Conservation (phyloP, 306 rosid species). For the Betula pendula region DNA sequence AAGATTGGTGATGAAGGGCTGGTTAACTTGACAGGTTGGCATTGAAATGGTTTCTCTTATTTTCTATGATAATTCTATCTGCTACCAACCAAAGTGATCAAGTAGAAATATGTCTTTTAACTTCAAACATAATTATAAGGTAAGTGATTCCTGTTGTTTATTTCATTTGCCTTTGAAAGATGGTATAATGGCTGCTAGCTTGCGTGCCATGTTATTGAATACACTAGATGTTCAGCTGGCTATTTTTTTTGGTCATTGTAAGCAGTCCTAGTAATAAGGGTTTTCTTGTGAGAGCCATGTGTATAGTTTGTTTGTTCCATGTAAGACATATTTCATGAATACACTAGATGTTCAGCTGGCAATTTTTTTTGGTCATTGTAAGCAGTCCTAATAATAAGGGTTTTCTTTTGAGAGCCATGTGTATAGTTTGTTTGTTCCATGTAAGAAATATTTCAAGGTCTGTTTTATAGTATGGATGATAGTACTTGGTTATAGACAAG, state of each 20-base stretch:
- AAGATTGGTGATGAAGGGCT: conserved; percentile 79
- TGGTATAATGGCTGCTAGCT: conserved; percentile 15
- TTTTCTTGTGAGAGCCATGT: background rate
- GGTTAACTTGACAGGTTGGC: conserved; percentile 71
- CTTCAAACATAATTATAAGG: background rate
- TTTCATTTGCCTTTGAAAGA: background rate
- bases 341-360: conserved; percentile 13
- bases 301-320: background rate
- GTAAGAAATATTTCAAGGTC: background rate
- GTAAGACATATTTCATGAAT: background rate
- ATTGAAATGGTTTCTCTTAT: conserved; percentile 7
- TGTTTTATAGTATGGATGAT: background rate
- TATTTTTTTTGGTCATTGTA: background rate
- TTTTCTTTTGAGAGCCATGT: background rate
- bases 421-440: background rate
- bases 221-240: conserved; percentile 13
- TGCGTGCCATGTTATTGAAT: conserved; percentile 26
- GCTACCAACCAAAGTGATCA: background rate
- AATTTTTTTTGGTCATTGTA: background rate
- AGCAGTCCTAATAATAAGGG: background rate
- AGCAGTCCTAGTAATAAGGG: background rate
- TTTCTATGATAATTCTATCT: conserved; percentile 10
- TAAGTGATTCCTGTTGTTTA: background rate
- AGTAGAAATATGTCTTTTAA: background rate
- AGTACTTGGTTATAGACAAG: background rate